phyloP scores from a whole-genome alignment of 192 early-diverging fungal species.

The Coemansia reversa region DNA sequence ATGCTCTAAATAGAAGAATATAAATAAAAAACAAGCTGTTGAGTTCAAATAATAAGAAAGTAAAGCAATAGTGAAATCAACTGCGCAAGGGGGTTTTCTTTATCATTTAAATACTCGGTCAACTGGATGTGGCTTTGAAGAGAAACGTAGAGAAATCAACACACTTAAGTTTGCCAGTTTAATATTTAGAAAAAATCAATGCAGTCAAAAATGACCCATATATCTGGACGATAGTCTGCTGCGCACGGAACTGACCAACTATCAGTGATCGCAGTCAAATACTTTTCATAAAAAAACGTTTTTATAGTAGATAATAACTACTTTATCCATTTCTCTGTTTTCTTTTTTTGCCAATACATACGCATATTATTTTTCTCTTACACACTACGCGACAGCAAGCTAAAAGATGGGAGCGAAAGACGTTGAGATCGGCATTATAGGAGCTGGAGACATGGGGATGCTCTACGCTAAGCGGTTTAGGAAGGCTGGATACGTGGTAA shows the following conservation, averaged over 20 bases:
- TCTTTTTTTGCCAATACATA: neutral
- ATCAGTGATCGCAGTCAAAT: neutral
- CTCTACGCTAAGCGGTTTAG: conserved; percentile 77
- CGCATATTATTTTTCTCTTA: neutral
- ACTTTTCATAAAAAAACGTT: neutral
- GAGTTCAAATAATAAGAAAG: no score
- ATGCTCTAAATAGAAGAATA: no score
- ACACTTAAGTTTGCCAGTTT: no score
- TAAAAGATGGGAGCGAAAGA: conserved; percentile 21
- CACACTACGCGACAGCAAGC: neutral
- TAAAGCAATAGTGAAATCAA: no score
- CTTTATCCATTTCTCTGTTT: neutral
- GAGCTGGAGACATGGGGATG: conserved; percentile 93
- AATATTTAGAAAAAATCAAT: neutral
- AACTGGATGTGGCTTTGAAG: neutral
- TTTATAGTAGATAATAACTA: neutral
- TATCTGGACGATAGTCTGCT: neutral
- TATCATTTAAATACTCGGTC: no score
- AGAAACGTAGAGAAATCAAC: no score
- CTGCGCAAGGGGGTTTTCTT: no score
- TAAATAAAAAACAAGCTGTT: no score
- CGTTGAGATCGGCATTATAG: conserved; percentile 86
- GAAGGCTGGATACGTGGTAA: conserved; percentile 75
- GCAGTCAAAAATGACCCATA: neutral
- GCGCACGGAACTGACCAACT: neutral